phyloP scores from a whole-genome alignment of 73 alveolate species.

The Tetrahymena elliotti region DNA sequence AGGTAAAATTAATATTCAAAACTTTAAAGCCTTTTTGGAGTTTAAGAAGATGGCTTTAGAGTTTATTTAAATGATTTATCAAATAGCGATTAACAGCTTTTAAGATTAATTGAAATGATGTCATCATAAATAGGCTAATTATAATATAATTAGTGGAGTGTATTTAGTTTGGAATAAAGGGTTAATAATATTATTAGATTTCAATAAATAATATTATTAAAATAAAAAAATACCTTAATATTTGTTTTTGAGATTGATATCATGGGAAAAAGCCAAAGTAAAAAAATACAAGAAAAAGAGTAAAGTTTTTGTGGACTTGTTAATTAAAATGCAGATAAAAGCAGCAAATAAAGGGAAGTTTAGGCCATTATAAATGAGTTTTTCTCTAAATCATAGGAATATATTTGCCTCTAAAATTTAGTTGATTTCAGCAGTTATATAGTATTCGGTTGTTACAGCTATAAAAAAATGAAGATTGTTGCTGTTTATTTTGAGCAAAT shows the following conservation, averaged over 20 bases:
- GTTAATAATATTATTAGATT: not conserved
- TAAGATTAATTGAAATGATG: not conserved
- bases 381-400: not conserved
- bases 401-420: not conserved
- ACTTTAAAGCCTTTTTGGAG: too few relatives aligned
- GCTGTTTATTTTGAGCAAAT: not conserved
- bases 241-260: too few relatives aligned
- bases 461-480: not conserved
- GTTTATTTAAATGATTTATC: too few relatives aligned
- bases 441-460: not conserved
- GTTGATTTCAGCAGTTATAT: not conserved
- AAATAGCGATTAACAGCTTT: too few relatives aligned
- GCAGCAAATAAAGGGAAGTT: not conserved
- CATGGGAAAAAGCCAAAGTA: not conserved
- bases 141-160: not conserved
- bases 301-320: not conserved
- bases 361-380: not conserved
- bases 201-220: not conserved
- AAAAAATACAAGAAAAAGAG: not conserved
- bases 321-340: not conserved
- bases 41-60: too few relatives aligned
- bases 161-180: not conserved
- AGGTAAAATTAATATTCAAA: too few relatives aligned
- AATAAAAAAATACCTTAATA: too few relatives aligned
- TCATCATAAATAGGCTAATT: not conserved